Conservation (phyloP, 768 basidiomycete species). For the Serendipita sp. region DNA sequence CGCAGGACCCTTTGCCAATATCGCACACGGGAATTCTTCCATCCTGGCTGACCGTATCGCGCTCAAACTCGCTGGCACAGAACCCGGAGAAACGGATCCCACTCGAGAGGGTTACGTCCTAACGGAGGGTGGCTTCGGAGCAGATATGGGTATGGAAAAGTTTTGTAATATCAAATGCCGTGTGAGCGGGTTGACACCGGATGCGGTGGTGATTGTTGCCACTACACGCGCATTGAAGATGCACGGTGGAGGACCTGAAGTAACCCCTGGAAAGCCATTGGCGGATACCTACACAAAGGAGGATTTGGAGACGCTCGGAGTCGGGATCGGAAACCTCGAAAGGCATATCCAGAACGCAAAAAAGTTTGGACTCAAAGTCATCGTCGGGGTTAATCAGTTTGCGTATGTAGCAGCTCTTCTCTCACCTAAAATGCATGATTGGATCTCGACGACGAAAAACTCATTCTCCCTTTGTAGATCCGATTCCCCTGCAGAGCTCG, state of each 20-base stretch:
- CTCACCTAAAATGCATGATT: neutral
- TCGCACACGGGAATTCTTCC: constrained; percentile 96
- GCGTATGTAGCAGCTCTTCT: constrained; percentile 36
- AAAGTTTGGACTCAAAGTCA: constrained; percentile 92
- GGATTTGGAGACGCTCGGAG: constrained; percentile 72
- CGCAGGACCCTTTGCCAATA: constrained; percentile 97
- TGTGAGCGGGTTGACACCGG: constrained; percentile 77
- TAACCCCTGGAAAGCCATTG: constrained; percentile 87
- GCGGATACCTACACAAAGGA: constrained; percentile 90
- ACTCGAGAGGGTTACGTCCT: constrained; percentile 85
- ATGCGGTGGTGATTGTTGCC: constrained; percentile 90
- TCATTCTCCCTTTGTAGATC: constrained; percentile 30
- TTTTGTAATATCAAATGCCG: constrained; percentile 99
- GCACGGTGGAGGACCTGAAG: constrained; percentile 96
- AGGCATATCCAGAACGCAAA: constrained; percentile 89
- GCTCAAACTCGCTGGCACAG: constrained; percentile 89
- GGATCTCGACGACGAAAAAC: too few relatives aligned
- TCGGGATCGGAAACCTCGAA: constrained; percentile 83
- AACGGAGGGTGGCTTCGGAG: constrained; percentile 96
- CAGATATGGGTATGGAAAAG: constrained; percentile 98
- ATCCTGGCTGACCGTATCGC: constrained; percentile 96
- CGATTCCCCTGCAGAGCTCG: constrained; percentile 80
- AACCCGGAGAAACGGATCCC: constrained; percentile 60
- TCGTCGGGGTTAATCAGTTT: constrained; percentile 92
- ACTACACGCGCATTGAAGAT: constrained; percentile 97